These are phyloP conservation scores for Cadophora sp. DNA, from an alignment of 2,329 filamentous ascomycete genomes.

Conservation along the genomic window DNA sequence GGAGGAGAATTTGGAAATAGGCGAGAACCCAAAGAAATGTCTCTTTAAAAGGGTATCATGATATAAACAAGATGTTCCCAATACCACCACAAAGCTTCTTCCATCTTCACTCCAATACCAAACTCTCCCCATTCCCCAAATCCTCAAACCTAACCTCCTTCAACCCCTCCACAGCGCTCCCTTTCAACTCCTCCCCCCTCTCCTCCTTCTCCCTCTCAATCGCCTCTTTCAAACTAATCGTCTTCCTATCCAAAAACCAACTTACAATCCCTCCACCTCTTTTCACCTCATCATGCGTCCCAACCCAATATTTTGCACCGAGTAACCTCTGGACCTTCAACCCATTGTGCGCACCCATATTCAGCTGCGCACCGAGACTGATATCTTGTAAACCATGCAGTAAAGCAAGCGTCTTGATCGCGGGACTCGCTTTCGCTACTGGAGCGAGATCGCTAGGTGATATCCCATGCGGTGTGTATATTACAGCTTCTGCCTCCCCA, in stretches of 20 bases:
- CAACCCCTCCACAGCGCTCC: slow-evolving; percentile 24
- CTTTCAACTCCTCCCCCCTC: slow-evolving; percentile 31
- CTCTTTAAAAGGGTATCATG: no score
- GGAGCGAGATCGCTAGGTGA: slow-evolving; percentile 52
- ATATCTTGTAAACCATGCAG: slow-evolving; percentile 71
- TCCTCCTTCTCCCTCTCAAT: slow-evolving; percentile 46
- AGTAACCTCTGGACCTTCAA: slow-evolving; percentile 59
- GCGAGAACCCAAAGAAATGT: no score
- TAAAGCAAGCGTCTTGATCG: slow-evolving; percentile 61
- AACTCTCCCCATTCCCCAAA: slow-evolving; percentile 35
- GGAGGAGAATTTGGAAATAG: no score
- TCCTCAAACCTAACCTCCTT: slow-evolving; percentile 34
- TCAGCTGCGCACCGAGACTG: slow-evolving; percentile 62
- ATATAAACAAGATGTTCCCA: no score
- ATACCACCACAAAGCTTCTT: no score
- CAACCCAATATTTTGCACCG: slow-evolving; percentile 66
- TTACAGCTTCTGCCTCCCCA: slow-evolving; percentile 56
- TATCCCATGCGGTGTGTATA: slow-evolving; percentile 72
- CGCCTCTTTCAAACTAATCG: slow-evolving; percentile 53
- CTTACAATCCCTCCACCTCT: slow-evolving; percentile 63
- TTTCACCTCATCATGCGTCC: slow-evolving; percentile 71
- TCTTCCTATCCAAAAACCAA: slow-evolving; percentile 53
- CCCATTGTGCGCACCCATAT: slow-evolving; percentile 68
- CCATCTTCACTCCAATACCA: slow-evolving; percentile 32
- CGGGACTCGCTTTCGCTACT: slow-evolving; percentile 51